Evolutionary conservation across 192 early-diverging fungal species (phyloP).

Genomic region (Backusella australiensis): DNA sequence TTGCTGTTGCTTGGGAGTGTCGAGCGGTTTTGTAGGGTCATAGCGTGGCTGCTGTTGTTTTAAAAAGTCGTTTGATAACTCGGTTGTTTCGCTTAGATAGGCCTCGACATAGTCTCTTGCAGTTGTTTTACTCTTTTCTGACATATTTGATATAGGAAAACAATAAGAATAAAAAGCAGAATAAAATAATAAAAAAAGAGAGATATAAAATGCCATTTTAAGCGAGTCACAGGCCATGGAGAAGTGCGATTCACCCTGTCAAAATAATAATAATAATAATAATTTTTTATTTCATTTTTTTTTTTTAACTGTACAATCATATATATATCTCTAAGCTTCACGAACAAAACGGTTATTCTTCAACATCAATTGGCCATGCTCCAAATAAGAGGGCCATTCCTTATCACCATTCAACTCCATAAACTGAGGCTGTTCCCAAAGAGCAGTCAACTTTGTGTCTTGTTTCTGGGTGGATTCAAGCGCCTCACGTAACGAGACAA

Average conservation of each 20-base stretch:
- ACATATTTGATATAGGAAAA: not conserved
- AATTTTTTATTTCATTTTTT: not conserved
- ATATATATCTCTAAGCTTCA: not conserved
- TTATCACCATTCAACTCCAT: conserved; percentile 36
- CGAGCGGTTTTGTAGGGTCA: conserved; percentile 27
- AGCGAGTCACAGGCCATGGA: not conserved
- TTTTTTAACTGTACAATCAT: not conserved
- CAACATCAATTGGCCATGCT: conserved; percentile 44
- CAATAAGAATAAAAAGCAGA: not conserved
- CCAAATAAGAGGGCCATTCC: conserved; percentile 33
- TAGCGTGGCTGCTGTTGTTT: conserved; percentile 25
- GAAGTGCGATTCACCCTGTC: not conserved
- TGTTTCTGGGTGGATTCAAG: conserved; percentile 34
- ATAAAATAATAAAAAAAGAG: not conserved
- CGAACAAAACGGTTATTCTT: conserved; percentile 35
- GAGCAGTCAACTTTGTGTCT: conserved; percentile 34
- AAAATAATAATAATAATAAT: not conserved
- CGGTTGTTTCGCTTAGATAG: conserved; percentile 23
- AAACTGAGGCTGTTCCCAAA: conserved; percentile 48
- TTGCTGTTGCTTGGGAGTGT: not conserved
- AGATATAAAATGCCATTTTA: not conserved
- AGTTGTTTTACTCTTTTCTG: not conserved
- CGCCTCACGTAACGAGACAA: conserved; percentile 45
- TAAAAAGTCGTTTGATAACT: conserved; percentile 20
- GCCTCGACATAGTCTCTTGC: conserved; percentile 34